A percentile compares a stretch with the other conserved stretches of the same genome.
Evolutionary conservation across 768 basidiomycete genomes (phyloP).

Genomic region (Infundibulicybe gibba): DNA sequence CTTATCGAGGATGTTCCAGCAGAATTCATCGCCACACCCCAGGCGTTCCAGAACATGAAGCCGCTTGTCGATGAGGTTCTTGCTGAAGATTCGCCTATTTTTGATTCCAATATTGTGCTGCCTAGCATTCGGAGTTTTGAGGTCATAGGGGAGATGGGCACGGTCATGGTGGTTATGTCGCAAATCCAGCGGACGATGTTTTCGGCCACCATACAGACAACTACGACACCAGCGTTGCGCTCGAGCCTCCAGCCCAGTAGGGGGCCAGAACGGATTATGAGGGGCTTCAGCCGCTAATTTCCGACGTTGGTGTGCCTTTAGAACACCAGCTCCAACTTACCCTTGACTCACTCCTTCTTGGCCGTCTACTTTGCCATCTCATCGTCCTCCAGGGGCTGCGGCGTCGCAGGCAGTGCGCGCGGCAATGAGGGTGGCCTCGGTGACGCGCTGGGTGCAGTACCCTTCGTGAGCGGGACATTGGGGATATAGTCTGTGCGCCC

Average conservation of each 20-base stretch:
- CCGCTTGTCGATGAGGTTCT: slow-evolving; percentile 73
- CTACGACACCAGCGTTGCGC: slow-evolving; percentile 71
- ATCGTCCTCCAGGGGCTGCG: too few relatives aligned
- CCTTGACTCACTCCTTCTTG: too few relatives aligned
- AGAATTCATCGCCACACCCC: slow-evolving; percentile 79
- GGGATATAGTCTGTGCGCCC: too few relatives aligned
- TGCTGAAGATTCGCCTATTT: slow-evolving; percentile 52
- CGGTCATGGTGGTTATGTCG: slow-evolving; percentile 86
- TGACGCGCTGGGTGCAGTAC: too few relatives aligned
- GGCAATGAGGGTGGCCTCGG: too few relatives aligned
- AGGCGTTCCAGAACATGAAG: slow-evolving; percentile 71
- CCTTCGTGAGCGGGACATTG: too few relatives aligned
- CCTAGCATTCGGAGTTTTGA: slow-evolving; percentile 86
- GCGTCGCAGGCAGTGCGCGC: too few relatives aligned
- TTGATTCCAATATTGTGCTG: slow-evolving; percentile 58
- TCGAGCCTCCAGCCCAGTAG: slow-evolving; percentile 81
- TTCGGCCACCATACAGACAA: slow-evolving; percentile 60
- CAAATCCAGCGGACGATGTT: slow-evolving; percentile 75
- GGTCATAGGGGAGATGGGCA: slow-evolving; percentile 89
- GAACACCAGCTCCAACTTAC: too few relatives aligned
- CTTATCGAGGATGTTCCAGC: slow-evolving; percentile 70
- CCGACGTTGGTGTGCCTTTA: too few relatives aligned
- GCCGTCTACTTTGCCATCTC: too few relatives aligned
- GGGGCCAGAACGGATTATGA: slow-evolving; percentile 75
- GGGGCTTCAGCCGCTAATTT: too few relatives aligned